These are phyloP conservation scores for Colletotrichum sp. DNA, from an alignment of 2,329 filamentous ascomycete species.

Conservation along the genomic window DNA sequence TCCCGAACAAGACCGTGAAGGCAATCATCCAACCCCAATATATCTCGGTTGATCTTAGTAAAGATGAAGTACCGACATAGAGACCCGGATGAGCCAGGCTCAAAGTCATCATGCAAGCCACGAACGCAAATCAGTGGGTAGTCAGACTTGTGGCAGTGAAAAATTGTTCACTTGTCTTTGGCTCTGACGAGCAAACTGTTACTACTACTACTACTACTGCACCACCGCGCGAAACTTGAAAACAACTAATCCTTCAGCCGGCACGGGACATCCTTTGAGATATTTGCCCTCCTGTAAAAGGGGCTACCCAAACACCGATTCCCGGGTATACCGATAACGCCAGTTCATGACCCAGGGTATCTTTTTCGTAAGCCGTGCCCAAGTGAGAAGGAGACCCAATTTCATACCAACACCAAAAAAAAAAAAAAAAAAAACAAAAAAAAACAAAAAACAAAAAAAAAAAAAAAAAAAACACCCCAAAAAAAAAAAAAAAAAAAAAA, in stretches of 20 bases:
- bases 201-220: not conserved
- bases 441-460: too few relatives aligned
- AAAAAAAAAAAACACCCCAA: too few relatives aligned
- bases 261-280: not conserved
- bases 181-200: not conserved
- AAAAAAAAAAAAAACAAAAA: too few relatives aligned
- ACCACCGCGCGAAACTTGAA: not conserved
- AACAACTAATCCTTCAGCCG: not conserved
- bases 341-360: not conserved
- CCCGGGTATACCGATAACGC: not conserved
- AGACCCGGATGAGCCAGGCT: not conserved
- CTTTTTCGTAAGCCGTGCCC: not conserved
- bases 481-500: too few relatives aligned
- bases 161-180: not conserved
- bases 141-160: not conserved
- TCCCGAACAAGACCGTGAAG: not conserved
- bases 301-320: not conserved
- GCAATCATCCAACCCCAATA: not conserved
- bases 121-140: not conserved
- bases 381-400: not conserved
- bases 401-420: not conserved
- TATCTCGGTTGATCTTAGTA: not conserved
- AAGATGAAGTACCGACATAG: not conserved
- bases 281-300: not conserved
- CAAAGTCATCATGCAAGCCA: not conserved